Conservation (phyloP, 2,329 filamentous ascomycete genomes). For the Mycogone perniciosa region DNA sequence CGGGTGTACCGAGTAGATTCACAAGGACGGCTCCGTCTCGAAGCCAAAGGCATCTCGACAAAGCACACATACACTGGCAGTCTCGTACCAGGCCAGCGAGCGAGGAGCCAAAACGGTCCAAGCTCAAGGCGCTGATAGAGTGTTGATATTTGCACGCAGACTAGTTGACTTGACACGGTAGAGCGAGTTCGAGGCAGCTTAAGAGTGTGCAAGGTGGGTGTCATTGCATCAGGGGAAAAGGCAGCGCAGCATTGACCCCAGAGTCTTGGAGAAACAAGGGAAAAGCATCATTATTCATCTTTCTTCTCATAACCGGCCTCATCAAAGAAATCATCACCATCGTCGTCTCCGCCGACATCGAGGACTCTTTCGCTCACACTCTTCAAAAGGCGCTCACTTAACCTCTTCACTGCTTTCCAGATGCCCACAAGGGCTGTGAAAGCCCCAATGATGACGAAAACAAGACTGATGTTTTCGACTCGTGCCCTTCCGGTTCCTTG, state of each 20-base stretch:
- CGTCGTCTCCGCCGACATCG: constrained; percentile 63
- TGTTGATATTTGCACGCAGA: constrained; percentile 84
- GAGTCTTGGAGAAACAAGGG: too few species aligned
- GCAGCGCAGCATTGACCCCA: too few species aligned
- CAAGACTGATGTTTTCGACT: constrained; percentile 70
- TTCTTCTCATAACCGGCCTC: constrained; percentile 40
- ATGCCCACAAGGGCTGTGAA: constrained; percentile 75
- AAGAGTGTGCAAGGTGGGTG: constrained; percentile 72
- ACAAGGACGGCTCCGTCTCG: constrained; percentile 17
- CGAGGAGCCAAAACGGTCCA: constrained; percentile 45
- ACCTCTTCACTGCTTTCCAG: constrained; percentile 72
- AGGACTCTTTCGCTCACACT: constrained; percentile 73
- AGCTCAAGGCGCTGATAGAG: constrained; percentile 36
- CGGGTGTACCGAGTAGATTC: constrained; percentile 32
- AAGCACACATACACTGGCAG: constrained; percentile 23
- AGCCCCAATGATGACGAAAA: constrained; percentile 73
- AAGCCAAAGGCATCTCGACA: constrained; percentile 23
- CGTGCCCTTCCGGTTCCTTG: constrained; percentile 68
- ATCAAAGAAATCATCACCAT: constrained; percentile 44
- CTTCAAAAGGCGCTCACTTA: constrained; percentile 67
- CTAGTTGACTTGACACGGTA: constrained; percentile 88
- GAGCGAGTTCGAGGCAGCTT: constrained; percentile 78
- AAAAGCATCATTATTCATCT: constrained; percentile 19
- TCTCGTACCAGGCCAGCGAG: constrained; percentile 25
- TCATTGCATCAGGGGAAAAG: constrained; percentile 16